Evolutionary conservation across 768 basidiomycete genomes (phyloP), one percentile per base, ranked within the genome.

Genomic region (Mycena maculata): DNA sequence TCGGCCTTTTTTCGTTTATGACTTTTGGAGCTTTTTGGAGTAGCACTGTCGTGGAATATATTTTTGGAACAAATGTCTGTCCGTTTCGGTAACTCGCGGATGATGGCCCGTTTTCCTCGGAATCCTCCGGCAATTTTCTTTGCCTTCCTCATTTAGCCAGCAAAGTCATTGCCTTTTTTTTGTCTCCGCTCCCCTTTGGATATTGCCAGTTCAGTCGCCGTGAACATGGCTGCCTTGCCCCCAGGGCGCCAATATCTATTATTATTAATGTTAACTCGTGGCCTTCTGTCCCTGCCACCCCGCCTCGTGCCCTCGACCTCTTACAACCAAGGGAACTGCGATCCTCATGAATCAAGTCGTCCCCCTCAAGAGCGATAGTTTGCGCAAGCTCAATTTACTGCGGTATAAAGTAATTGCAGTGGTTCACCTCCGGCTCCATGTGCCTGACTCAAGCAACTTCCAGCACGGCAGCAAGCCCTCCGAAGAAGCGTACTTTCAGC

Each of bases 371-470:
- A 64, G 55, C 54, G 55, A 23, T 4, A 63, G 44, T 13, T 41
- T 70, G n/a, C 56, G 36, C n/a, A 54, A 55, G 13, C 65, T 70
- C 39, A 70, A 70, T 45, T 13, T 44, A 2, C 36, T 70, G 27
- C 64, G 69, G 22, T 70, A 70, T 48, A 49, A 67, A 47, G 69
- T 70, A 52, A 23, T 48, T 25, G 15, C 3, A 9, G 2, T 12
- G 13, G 11, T 20, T 20, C 31, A 23, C n/a, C 16, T 18, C 7
- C 18, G 8, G n/a, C 18, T 28, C 9, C 3, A 11, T 56, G 12
- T 30, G 0, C 11, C n/a, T 33, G 11, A 49, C 27, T 25, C n/a
- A 39, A 36, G n/a, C 27, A 6, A 30, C 13, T 25, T 50, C 20
- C 44, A 63, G 65, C 23, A 64, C 47, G 41, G 22, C 7, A 44